A percentile compares a stretch with the other conserved stretches of the same genome.
Evolutionary conservation across 768 basidiomycete species (phyloP).

Genomic region (Serendipita indica): DNA sequence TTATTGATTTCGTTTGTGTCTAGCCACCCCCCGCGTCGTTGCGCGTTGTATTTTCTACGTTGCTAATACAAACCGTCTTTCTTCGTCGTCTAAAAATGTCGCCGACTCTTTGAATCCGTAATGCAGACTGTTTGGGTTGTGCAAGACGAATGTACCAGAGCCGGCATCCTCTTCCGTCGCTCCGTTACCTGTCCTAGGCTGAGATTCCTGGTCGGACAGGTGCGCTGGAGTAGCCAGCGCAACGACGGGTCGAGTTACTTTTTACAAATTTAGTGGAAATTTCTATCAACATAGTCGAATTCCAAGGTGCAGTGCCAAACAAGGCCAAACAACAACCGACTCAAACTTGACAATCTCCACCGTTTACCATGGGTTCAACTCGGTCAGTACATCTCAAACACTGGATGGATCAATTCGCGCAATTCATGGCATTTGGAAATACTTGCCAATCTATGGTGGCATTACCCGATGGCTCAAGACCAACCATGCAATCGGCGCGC

Average conservation of each 20-base stretch:
- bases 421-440: too few relatives aligned
- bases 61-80: too few relatives aligned
- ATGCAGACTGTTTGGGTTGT: neutral
- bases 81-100: neutral
- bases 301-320: neutral
- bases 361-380: slow-evolving; percentile 4
- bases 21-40: too few relatives aligned
- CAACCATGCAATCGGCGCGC: neutral
- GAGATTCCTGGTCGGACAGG: neutral
- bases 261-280: neutral
- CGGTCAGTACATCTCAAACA: slow-evolving; percentile 2
- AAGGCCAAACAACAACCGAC: neutral
- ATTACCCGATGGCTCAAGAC: too few relatives aligned
- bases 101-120: neutral
- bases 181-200: slow-evolving; percentile 2
- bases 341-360: neutral
- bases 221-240: neutral
- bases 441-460: too few relatives aligned
- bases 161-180: neutral
- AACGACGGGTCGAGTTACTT: neutral
- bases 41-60: too few relatives aligned
- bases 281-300: neutral
- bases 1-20: neutral
- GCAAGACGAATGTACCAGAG: neutral
- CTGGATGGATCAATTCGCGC: too few relatives aligned